These are phyloP conservation scores for Aspergillus ellipticus DNA, from an alignment of 495 filamentous ascomycete genomes.

Conservation along the genomic window DNA sequence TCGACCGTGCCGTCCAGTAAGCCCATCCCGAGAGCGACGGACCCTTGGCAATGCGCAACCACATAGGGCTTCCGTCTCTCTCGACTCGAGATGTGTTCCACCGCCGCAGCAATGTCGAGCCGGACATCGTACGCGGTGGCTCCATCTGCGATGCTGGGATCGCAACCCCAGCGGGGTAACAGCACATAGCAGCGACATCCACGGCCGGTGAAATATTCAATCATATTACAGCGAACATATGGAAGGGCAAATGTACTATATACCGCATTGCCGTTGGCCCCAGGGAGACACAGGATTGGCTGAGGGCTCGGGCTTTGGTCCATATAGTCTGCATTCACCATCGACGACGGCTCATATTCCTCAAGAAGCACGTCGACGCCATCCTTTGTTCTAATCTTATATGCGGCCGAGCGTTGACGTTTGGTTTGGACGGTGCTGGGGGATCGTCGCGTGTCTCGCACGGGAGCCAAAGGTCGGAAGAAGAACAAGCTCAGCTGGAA, in stretches of 20 bases:
- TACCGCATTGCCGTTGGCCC: slow-evolving; percentile 62
- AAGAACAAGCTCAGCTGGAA: slow-evolving; percentile 51
- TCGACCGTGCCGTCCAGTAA: slow-evolving; percentile 61
- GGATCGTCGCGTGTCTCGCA: slow-evolving; percentile 3
- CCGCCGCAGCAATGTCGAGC: slow-evolving; percentile 56
- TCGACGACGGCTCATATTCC: slow-evolving; percentile 1
- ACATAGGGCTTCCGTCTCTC: slow-evolving; percentile 47
- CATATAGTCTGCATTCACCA: neutral
- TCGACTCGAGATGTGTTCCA: slow-evolving; percentile 48
- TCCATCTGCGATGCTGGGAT: slow-evolving; percentile 47
- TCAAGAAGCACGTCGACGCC: neutral
- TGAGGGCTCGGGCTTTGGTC: neutral
- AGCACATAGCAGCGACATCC: slow-evolving; percentile 57
- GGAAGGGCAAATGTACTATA: slow-evolving; percentile 63
- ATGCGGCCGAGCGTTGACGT: neutral
- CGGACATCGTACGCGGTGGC: slow-evolving; percentile 62
- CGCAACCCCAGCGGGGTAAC: slow-evolving; percentile 58
- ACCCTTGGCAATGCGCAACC: slow-evolving; percentile 65
- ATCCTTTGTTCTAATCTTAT: neutral
- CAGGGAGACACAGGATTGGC: slow-evolving; percentile 22
- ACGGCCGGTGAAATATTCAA: slow-evolving; percentile 59
- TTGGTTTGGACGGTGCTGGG: neutral
- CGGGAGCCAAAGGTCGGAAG: slow-evolving; percentile 47
- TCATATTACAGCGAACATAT: slow-evolving; percentile 60
- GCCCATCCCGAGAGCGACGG: slow-evolving; percentile 54